phyloP scores from a whole-genome alignment of 345 rosid genomes.

The Psidium friedrichsthalianum region DNA sequence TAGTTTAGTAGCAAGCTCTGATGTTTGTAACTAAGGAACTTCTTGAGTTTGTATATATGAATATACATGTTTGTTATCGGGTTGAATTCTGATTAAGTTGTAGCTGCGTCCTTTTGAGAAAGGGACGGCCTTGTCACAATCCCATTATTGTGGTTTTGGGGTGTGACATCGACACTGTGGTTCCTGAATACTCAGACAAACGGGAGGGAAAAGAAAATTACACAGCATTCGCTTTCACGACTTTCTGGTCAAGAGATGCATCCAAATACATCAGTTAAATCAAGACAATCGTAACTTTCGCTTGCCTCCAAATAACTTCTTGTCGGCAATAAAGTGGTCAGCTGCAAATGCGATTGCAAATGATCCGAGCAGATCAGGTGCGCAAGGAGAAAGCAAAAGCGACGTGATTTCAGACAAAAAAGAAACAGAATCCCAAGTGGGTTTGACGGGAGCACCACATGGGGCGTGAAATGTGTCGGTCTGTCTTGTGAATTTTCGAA shows the following conservation, averaged over 20 bases:
- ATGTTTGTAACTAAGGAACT: too few relatives aligned
- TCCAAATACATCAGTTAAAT: background rate
- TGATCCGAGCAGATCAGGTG: slow-evolving; percentile 26
- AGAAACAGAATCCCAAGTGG: background rate
- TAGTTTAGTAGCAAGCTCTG: too few relatives aligned
- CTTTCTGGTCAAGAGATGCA: background rate
- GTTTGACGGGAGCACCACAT: background rate
- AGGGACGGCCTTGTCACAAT: too few relatives aligned
- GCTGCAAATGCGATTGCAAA: slow-evolving; percentile 45
- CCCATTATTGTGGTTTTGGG: too few relatives aligned
- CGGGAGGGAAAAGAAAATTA: background rate
- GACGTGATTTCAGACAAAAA: background rate
- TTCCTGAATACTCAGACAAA: slow-evolving; percentile 26
- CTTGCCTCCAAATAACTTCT: slow-evolving; percentile 82
- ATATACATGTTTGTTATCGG: too few relatives aligned
- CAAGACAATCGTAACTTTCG: background rate
- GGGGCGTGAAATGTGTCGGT: slow-evolving; percentile 16
- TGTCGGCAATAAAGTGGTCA: slow-evolving; percentile 44
- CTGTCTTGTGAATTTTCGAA: background rate
- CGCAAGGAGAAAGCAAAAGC: background rate
- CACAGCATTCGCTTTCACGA: background rate
- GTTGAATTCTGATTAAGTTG: too few relatives aligned
- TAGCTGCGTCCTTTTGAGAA: too few relatives aligned
- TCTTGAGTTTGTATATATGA: too few relatives aligned
- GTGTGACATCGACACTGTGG: slow-evolving; percentile 64